Base-by-base conservation (phyloP, 441 rosid species). In the Pelargonium fulgidum region DNA sequence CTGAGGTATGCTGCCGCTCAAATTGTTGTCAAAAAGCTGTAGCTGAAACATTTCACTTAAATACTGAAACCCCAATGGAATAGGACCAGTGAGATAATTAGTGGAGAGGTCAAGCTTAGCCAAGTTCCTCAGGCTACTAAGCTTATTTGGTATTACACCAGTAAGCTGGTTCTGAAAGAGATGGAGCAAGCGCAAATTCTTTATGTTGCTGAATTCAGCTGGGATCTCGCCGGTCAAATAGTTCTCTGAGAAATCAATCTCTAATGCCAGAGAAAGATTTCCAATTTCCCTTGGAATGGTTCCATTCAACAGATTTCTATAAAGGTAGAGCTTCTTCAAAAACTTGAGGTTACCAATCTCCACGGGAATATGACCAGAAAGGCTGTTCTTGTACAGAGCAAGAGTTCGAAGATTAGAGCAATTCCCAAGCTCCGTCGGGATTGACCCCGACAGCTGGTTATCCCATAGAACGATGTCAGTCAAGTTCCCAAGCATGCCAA, bases 171-270 rank as follows among this genome's bases (percentile, higher is more conserved):
- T 93, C 84, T 87, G 86, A 76, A 93, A 93, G 69, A 93, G 85
- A 78, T 85, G 83, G 68, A 93, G 72, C 11, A 91, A 80, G 64
- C 52, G 80, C 45, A 93, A 78, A 77, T 85, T 89, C 75, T 77
- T 86, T 71, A 93, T 81, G 73, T 76, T 81, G 67, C 96, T 79
- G 70, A 93, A 73, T 84, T 89, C 99, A 7, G 76, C 33, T 0
- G 97, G 99, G 58, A 93, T 85, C 72, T 83, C 85, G 64, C 99
- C 96, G 0, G 78, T 77, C 80, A 93, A 83, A 71, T 65, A 59
- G 77, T 93, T 93, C 77, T 93, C 97, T 0, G 99, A 93, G 69
- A 93, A 87, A 85, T 93, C 99, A 56, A 93, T 88, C 72, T 90
- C 96, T 24, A 73, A 67, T 36, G 79, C 89, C 73, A 78, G 72